Base-by-base conservation (phyloP, 2,329 filamentous ascomycete genomes). In the Penicillium freii region DNA sequence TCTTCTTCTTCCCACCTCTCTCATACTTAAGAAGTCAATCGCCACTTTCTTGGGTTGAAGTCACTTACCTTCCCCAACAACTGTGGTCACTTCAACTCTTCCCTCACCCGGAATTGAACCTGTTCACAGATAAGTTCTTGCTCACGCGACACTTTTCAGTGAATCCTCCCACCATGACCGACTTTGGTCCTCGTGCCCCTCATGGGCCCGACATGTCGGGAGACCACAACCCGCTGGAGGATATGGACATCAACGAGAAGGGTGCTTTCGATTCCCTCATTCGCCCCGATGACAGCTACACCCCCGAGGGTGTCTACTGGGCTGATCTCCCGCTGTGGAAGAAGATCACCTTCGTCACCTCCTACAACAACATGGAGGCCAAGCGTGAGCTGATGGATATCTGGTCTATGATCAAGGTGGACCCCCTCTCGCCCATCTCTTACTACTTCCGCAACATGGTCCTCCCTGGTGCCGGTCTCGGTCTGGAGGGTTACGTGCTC, bases 361-460 rank as follows among this genome's bases (percentile, higher is more conserved):
- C 84, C 57, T 86, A 92, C 72, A 88, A 97, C 75, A 80, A 80
- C 58, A 78, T 80, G 44, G 92, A 96, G 74, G 80, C 88, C 51
- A 81, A 78, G 64, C 80, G 82, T 53, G 93, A 97, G 77, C 78
- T 89, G 40, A 70, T 67, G 23, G 77, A 78, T 36, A 87, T 94
- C 63, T 89, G 90, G 79, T 64, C 75, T 34, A 96, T 96, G 89
- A 84, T 90, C 69, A 96, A 95, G 80, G 81, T 86, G 54, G 91
- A 97, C 69, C 92, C 92, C 31, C 81, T 97, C 17, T 89, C 87
- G 54, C 92, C 92, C 0, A 56, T 97, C n/a, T 80, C 82, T 25
- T 94, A 87, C 82, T 97, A 97, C 75, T 88, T 95, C 72, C 85
- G 87, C 70, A 94, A 96, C 72, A 93, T 92, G 77, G 88, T 97